Conservation (phyloP, 176 grass and related monocot genomes). For the Guadua angustifolia region DNA sequence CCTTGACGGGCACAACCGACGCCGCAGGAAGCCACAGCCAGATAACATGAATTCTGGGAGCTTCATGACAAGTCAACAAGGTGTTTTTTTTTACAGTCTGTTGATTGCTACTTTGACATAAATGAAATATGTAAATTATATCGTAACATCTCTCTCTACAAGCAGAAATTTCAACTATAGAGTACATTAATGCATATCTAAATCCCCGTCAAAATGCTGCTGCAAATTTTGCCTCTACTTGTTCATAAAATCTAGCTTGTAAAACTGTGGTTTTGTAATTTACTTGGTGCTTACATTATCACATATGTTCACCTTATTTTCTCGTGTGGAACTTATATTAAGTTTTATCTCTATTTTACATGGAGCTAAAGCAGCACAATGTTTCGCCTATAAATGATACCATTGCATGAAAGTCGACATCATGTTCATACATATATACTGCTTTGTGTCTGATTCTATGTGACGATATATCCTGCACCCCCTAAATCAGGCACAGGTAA, state of each 20-base stretch:
- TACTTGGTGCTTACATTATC: neutral
- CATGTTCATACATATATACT: neutral
- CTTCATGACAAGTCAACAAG: conserved; percentile 83
- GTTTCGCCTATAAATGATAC: neutral
- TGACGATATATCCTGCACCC: neutral
- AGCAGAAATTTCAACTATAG: neutral
- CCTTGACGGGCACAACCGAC: conserved; percentile 90
- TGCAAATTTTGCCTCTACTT: neutral
- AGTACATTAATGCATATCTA: neutral
- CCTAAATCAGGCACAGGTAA: neutral
- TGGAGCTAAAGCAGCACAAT: neutral
- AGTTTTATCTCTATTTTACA: neutral
- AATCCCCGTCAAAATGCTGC: neutral
- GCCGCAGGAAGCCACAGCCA: conserved; percentile 80
- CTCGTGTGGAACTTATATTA: neutral
- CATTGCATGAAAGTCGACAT: neutral
- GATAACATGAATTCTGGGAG: conserved; percentile 63
- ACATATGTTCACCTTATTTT: neutral
- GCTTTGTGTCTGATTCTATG: neutral
- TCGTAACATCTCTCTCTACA: neutral
- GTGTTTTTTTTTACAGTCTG: conserved; percentile 43
- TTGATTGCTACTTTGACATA: neutral
- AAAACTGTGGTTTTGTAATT: neutral
- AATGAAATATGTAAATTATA: neutral
- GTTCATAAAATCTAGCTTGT: neutral